Base-by-base conservation (phyloP, 306 rosid species). In the Dicorynia guianensis region DNA sequence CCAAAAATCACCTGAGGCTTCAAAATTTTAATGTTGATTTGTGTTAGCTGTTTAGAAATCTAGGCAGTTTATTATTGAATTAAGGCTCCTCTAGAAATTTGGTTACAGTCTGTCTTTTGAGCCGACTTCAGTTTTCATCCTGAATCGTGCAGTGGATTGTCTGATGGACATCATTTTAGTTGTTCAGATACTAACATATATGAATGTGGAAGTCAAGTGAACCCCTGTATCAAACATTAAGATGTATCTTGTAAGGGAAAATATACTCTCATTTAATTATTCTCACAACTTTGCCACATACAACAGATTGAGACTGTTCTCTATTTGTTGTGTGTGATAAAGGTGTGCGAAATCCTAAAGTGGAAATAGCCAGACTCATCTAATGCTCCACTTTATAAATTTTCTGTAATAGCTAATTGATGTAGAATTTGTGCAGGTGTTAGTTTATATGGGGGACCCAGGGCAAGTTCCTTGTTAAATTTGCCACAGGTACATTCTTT, bases 381-480 rank as follows among this genome's bases (percentile, higher is more conserved):
- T 25, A 25, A 25, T 25, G 30, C 30, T 1, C 30, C 1, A 25
- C 11, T 33, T 9, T 47, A 25, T 5, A 50, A 42, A 72, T 66
- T 68, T 75, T 73, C 67, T 63, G 47, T 55, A 48, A 44, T 40
- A 36, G 50, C 71, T 62, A 54, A 39, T 15, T 20, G 39, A 20
- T 53, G 30, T 71, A 36, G 18, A 44, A 77, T 72, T 72, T 76
- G 67, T 59, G 78, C 85, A 96, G 99, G 98, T 63, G 93, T 89
- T 69, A 79, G 82, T 11, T 84, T 96, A 79, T 90, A 82, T 77
- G 99, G 98, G 57, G 98, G 99, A 84, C 96, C 96, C 15, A 93
- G 64, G 81, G 90, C 94, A 81, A 92, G 90, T 78, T 55, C 85
- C 48, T 57, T 79, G 76, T 86, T 92, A 77, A 85, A 81, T 76